A percentile compares a stretch with the other conserved stretches of the same genome.
phyloP scores from a whole-genome alignment of 176 grass and related monocot genomes.

The Pontederia crassipes region DNA sequence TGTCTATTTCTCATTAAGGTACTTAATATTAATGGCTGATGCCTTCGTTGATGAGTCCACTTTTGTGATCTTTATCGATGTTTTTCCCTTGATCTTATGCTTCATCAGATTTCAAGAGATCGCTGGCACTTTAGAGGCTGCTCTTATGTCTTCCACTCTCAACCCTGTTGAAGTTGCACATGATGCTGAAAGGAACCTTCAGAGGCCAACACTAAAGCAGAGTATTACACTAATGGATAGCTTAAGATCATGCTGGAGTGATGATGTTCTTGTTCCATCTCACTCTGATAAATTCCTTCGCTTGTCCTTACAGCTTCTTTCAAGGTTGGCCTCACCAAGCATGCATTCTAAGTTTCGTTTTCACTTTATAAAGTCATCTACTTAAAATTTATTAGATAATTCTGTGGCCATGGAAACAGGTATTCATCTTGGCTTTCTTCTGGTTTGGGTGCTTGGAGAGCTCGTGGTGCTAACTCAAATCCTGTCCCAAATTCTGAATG shows the following conservation, averaged over 20 bases:
- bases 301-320: conserved; percentile 84
- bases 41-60: background rate
- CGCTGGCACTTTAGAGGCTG: conserved; percentile 85
- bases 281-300: conserved; percentile 93
- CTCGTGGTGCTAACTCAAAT: conserved; percentile 36
- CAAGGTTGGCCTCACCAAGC: conserved; percentile 43
- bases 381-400: conserved; percentile 14
- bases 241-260: conserved; percentile 75
- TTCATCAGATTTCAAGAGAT: conserved; percentile 96
- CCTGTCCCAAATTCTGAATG: conserved; percentile 52
- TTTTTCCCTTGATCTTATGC: conserved; percentile 25
- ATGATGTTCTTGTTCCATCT: conserved; percentile 84
- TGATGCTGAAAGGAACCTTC: conserved; percentile 28
- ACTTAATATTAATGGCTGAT: background rate
- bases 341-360: background rate
- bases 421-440: conserved; percentile 86
- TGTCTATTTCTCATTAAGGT: conserved; percentile 97
- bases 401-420: conserved; percentile 31
- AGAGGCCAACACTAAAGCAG: conserved; percentile 54
- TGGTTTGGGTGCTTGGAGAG: conserved; percentile 57
- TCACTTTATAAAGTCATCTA: conserved; percentile 9
- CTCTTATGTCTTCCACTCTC: conserved; percentile 38
- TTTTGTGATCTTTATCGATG: conserved; percentile 12
- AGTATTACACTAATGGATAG: conserved; percentile 86
- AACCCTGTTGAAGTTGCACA: conserved; percentile 31